Percentiles rank a stretch among this genome's conserved stretches.
phyloP scores from a whole-genome alignment of 352 stramenopile genomes.

The Globisporangium nunn region DNA sequence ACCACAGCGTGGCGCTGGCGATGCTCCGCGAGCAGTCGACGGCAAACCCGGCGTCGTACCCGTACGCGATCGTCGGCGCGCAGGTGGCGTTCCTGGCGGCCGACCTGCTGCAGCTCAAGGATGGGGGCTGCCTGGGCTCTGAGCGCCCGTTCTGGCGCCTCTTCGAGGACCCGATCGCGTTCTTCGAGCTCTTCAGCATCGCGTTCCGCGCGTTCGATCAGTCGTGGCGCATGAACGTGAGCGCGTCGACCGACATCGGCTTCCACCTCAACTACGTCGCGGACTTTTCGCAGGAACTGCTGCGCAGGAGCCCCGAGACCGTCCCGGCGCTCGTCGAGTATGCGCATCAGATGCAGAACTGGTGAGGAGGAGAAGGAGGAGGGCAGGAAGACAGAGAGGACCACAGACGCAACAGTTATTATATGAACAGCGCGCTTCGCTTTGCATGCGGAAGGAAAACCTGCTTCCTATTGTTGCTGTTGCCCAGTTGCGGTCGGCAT shows the following conservation, averaged over 20 bases:
- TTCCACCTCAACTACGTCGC: constrained; percentile 65
- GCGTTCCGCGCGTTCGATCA: constrained; percentile 65
- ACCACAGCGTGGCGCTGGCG: constrained; percentile 48
- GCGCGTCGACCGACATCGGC: constrained; percentile 41
- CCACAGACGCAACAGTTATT: constrained; percentile 4
- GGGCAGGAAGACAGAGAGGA: background rate
- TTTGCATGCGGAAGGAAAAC: too few species aligned
- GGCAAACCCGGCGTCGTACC: constrained; percentile 38
- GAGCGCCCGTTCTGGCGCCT: constrained; percentile 80
- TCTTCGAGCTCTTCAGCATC: constrained; percentile 78
- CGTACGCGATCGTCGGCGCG: constrained; percentile 48
- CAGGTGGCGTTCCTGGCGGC: constrained; percentile 52
- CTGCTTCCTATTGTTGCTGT: background rate
- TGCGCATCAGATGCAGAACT: constrained; percentile 74
- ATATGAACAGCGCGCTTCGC: constrained; percentile 6
- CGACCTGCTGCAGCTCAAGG: constrained; percentile 66
- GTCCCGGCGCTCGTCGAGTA: constrained; percentile 53
- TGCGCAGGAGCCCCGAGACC: constrained; percentile 55
- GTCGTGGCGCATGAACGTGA: constrained; percentile 46
- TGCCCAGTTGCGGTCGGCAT: background rate
- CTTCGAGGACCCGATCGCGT: constrained; percentile 80
- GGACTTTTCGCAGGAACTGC: constrained; percentile 65
- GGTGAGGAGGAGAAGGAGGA: constrained; percentile 22
- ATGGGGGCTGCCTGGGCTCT: constrained; percentile 60
- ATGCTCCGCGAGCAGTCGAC: constrained; percentile 58